Evolutionary conservation across 2,329 filamentous ascomycete species (phyloP).

Genomic region (Paecilomyces formosus): DNA sequence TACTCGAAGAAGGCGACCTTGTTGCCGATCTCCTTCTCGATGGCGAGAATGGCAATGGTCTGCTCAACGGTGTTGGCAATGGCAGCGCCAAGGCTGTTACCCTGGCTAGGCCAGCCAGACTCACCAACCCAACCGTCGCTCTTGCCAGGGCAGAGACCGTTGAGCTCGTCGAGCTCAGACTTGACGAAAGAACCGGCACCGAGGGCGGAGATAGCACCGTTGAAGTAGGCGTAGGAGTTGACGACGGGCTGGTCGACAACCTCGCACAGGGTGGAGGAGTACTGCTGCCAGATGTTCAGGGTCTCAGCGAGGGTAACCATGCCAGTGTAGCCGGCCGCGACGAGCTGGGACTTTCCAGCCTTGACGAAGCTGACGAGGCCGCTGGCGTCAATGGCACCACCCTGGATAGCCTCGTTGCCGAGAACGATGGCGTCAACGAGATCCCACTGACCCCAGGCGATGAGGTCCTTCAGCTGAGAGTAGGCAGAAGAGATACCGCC

Average conservation of each 20-base stretch:
- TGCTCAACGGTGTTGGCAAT: slow-evolving; percentile 63
- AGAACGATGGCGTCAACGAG: slow-evolving; percentile 73
- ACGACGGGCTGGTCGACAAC: slow-evolving; percentile 87
- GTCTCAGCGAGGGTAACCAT: slow-evolving; percentile 81
- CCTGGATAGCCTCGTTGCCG: slow-evolving; percentile 86
- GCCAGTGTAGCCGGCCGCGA: slow-evolving; percentile 60
- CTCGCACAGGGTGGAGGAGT: slow-evolving; percentile 56
- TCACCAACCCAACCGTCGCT: slow-evolving; percentile 66
- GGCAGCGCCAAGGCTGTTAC: slow-evolving; percentile 64
- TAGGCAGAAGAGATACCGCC: slow-evolving; percentile 55
- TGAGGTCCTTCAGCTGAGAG: slow-evolving; percentile 67
- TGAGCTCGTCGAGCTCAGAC: slow-evolving; percentile 64
- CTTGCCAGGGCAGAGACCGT: slow-evolving; percentile 63
- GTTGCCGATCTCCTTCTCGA: slow-evolving; percentile 58
- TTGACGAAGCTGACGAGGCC: slow-evolving; percentile 65
- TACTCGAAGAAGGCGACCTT: slow-evolving; percentile 76
- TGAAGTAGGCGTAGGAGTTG: slow-evolving; percentile 60
- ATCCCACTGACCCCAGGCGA: slow-evolving; percentile 65
- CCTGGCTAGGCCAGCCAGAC: slow-evolving; percentile 77
- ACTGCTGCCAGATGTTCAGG: slow-evolving; percentile 64
- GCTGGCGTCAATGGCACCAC: slow-evolving; percentile 56
- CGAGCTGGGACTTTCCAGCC: slow-evolving; percentile 57
- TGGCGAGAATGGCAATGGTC: slow-evolving; percentile 61
- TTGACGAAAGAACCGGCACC: slow-evolving; percentile 70
- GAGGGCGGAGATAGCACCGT: slow-evolving; percentile 57